Percentiles rank a stretch among this genome's conserved stretches.
These are phyloP conservation scores for Rubroshorea leprosula DNA, from an alignment of 345 rosid species.

Conservation along the genomic window DNA sequence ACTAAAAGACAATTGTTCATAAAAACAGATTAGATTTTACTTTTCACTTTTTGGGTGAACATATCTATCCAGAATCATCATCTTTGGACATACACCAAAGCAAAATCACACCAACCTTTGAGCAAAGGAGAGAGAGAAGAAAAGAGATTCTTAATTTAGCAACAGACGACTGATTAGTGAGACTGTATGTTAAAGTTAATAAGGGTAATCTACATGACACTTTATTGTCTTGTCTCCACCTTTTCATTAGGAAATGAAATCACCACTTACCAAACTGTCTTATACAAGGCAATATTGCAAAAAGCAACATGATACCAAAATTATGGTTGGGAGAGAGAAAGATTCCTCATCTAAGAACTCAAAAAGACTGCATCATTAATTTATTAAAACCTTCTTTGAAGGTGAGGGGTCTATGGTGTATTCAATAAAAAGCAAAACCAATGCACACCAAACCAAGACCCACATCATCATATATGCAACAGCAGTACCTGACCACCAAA, in stretches of 20 bases:
- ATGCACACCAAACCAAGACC: not conserved
- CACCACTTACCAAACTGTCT: slow-evolving; percentile 13
- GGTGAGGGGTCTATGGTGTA: not conserved
- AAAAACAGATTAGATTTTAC: slow-evolving; percentile 12
- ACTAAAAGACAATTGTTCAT: slow-evolving; percentile 19
- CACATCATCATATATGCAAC: slow-evolving; percentile 5
- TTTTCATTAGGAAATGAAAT: slow-evolving; percentile 20
- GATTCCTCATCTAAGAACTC: slow-evolving; percentile 10
- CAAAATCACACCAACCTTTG: slow-evolving; percentile 22
- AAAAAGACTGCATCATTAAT: not conserved
- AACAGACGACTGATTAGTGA: not conserved
- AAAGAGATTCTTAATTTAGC: slow-evolving; percentile 10
- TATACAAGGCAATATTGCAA: slow-evolving; percentile 19
- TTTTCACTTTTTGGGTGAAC: slow-evolving; percentile 23
- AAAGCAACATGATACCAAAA: slow-evolving; percentile 34
- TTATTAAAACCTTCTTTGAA: slow-evolving; percentile 13
- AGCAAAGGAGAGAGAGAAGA: slow-evolving; percentile 1
- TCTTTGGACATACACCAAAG: slow-evolving; percentile 16
- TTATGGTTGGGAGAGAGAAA: slow-evolving; percentile 19
- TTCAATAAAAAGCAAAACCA: slow-evolving; percentile 16
- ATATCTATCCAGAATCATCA: slow-evolving; percentile 27
- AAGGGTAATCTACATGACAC: slow-evolving; percentile 13
- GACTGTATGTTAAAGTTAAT: too few species aligned
- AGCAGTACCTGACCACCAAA: not conserved
- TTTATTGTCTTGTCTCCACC: slow-evolving; percentile 18